A percentile compares a stretch with the other conserved stretches of the same genome.
phyloP scores from a whole-genome alignment of 305 asterid genomes.

The Galium porrigens region DNA sequence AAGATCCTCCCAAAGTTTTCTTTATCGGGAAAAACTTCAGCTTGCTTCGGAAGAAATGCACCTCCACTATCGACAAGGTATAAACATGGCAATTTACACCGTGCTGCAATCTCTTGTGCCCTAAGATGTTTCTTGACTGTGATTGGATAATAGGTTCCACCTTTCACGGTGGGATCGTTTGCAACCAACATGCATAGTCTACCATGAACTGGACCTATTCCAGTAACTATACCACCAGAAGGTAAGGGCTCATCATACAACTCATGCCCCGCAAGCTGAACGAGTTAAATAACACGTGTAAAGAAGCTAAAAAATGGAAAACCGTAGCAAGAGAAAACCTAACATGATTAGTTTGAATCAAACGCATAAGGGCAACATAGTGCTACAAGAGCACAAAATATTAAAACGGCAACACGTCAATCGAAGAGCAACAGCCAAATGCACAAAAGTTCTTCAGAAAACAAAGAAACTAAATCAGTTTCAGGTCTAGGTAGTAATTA shows the following conservation, averaged over 20 bases:
- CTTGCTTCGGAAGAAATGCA: slow-evolving; percentile 95
- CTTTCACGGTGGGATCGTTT: slow-evolving; percentile 91
- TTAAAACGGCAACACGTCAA: not conserved
- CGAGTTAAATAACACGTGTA: slow-evolving; percentile 3
- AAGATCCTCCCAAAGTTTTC: slow-evolving; percentile 90
- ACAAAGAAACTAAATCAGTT: not conserved
- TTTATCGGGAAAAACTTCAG: slow-evolving; percentile 89
- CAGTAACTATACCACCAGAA: slow-evolving; percentile 84
- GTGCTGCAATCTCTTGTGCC: slow-evolving; percentile 92
- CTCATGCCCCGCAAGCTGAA: slow-evolving; percentile 85
- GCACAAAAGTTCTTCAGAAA: not conserved
- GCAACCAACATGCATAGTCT: slow-evolving; percentile 86
- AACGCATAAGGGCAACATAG: too few relatives aligned
- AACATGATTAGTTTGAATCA: not conserved
- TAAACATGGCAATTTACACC: slow-evolving; percentile 68
- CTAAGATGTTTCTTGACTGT: slow-evolving; percentile 91
- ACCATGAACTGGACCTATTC: slow-evolving; percentile 82
- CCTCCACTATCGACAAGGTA: slow-evolving; percentile 99
- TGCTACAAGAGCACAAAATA: not conserved
- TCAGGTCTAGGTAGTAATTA: not conserved
- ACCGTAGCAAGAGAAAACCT: not conserved
- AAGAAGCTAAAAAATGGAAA: not conserved
- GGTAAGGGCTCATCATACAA: slow-evolving; percentile 64
- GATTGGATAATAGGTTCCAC: slow-evolving; percentile 88
- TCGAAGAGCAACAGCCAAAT: not conserved